These are phyloP conservation scores for Eucalyptus melliodora DNA, from an alignment of 345 rosid genomes.

Conservation along the genomic window DNA sequence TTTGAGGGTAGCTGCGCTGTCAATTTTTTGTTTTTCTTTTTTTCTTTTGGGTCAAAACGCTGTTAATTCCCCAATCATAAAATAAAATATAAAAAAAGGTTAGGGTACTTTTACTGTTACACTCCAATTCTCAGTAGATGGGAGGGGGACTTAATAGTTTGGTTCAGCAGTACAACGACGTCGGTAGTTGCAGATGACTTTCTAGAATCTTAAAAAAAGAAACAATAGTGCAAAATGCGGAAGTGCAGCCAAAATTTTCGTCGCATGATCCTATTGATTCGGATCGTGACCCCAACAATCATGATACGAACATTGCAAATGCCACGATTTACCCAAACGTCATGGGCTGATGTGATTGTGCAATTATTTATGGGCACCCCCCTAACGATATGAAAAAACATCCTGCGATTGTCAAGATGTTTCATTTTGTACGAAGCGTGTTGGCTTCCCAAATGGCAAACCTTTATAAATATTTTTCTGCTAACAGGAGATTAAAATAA, in stretches of 20 bases:
- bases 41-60: no score
- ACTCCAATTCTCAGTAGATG: background rate
- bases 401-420: background rate
- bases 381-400: no score
- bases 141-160: background rate
- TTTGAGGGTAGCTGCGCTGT: accelerated
- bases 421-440: background rate
- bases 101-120: background rate
- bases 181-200: background rate
- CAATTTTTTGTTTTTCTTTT: no score
- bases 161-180: no score
- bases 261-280: background rate
- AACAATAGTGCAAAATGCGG: background rate
- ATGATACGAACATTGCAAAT: background rate
- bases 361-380: no score
- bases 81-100: background rate
- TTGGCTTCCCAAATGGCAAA: background rate
- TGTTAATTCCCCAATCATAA: background rate
- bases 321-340: background rate
- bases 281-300: background rate
- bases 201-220: background rate
- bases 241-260: background rate
- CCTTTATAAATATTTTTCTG: background rate
- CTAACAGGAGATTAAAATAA: no score
- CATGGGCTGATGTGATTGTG: background rate